Evolutionary conservation across 2,329 filamentous ascomycete species (phyloP), one percentile per base, ranked within the genome.

Genomic region (Fusarium floridanum): DNA sequence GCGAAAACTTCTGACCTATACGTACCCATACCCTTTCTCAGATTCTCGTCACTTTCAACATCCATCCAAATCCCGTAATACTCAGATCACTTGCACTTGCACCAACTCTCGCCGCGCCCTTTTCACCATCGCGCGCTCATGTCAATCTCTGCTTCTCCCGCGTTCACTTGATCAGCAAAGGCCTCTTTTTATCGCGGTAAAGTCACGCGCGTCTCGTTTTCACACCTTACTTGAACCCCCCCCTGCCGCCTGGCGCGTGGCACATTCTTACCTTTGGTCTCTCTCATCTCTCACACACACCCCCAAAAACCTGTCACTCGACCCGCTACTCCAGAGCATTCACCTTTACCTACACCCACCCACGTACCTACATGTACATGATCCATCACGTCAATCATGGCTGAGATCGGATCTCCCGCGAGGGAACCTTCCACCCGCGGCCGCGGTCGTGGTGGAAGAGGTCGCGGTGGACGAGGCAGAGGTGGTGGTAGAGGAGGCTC

Each of bases 391-490:
- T 64, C 66, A 61, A 75, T 71, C 81, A 85, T 84, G 83, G 78
- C 81, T 80, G 77, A 83, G 77, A 82, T 79, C 75, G 82, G 83
- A 76, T 82, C 82, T 76, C 79, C 79, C 68, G 81, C 81, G 68
- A 80, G 80, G 75, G 82, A 83, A 75, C 79, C 82, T 65, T 77
- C 80, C 66, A 76, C 77, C 68, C 82, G 82, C 76, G 82, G 82
- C 67, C 82, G 82, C 70, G 80, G 80, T 78, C 76, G 81, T 73
- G 80, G 79, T 64, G 78, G 80, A 48, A 76, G 79, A 75, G 77
- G 76, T 69, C 71, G 79, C 66, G 77, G 81, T 64, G 81, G 80
- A 61, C 80, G 81, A 64, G 73, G 80, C 39, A 72, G 72, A 75
- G 72, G 72, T 67, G 76, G 81, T 71, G 80, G 80, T 56, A 80